Percentiles rank a stretch among this genome's conserved stretches.
Conservation (phyloP, 192 early-diverging fungal genomes). For the Dissophora ornata region DNA sequence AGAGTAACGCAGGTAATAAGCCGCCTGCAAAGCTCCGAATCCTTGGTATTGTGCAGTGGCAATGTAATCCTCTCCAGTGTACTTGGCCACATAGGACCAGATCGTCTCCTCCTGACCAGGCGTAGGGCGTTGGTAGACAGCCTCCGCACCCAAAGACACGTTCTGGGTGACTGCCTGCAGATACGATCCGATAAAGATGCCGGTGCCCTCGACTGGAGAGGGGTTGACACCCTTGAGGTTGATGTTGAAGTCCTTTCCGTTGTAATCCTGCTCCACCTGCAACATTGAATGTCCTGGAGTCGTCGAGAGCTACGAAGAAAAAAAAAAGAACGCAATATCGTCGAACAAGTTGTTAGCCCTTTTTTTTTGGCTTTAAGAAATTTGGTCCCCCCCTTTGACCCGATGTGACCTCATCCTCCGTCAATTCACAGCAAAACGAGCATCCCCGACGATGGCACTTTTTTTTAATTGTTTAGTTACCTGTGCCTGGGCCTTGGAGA, state of each 20-base stretch:
- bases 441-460: too few species aligned
- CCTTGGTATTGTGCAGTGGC: conserved; percentile 76
- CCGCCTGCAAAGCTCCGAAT: conserved; percentile 75
- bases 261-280: conserved; percentile 92
- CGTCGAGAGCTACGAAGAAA: conserved; percentile 64
- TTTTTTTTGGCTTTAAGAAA: too few species aligned
- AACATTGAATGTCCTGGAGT: conserved; percentile 89
- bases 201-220: conserved; percentile 89
- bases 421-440: too few species aligned
- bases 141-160: conserved; percentile 87
- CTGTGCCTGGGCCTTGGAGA: conserved; percentile 73
- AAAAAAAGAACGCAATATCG: not conserved
- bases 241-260: conserved; percentile 87
- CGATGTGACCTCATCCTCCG: conserved; percentile 23
- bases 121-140: conserved; percentile 85
- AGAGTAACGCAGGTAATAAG: conserved; percentile 91
- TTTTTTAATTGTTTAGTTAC: too few species aligned
- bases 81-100: conserved; percentile 78
- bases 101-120: conserved; percentile 83
- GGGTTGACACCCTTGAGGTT: conserved; percentile 97
- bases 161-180: conserved; percentile 90
- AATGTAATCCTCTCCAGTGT: conserved; percentile 75
- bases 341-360: too few species aligned
- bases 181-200: conserved; percentile 88
- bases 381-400: too few species aligned